phyloP scores from a whole-genome alignment of 2,329 filamentous ascomycete species.

The Arthrobotrys conoides region DNA sequence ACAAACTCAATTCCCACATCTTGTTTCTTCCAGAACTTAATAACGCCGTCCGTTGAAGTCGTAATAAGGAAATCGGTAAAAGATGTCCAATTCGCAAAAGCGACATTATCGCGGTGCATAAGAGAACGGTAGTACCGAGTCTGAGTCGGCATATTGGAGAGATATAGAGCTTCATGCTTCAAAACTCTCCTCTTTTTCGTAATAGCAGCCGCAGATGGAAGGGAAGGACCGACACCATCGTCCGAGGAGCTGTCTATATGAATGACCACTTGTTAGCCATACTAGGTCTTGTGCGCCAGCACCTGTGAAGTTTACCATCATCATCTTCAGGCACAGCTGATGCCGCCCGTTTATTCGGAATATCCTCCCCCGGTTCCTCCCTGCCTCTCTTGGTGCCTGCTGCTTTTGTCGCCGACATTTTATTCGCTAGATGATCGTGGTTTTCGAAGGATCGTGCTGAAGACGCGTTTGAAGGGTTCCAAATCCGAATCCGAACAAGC shows the following conservation, averaged over 20 bases:
- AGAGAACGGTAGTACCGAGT: constrained; percentile 91
- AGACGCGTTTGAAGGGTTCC: constrained; percentile 34
- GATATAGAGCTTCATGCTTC: constrained; percentile 87
- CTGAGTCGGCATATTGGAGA: constrained; percentile 87
- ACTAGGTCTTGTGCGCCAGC: not conserved
- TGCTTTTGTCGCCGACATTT: constrained; percentile 23
- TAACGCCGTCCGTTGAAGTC: constrained; percentile 91
- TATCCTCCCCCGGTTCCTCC: constrained; percentile 51
- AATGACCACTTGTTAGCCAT: constrained; percentile 11
- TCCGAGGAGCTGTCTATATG: constrained; percentile 78
- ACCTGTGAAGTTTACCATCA: constrained; percentile 34
- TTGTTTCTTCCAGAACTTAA: constrained; percentile 99
- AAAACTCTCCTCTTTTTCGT: constrained; percentile 91
- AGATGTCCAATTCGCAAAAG: constrained; percentile 89
- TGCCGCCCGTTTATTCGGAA: constrained; percentile 46
- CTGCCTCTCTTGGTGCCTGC: constrained; percentile 38
- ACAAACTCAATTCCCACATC: constrained; percentile 94
- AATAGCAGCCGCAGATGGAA: constrained; percentile 77
- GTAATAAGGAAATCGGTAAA: constrained; percentile 96
- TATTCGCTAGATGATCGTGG: not conserved
- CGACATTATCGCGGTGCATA: constrained; percentile 97
- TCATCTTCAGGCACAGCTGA: constrained; percentile 37
- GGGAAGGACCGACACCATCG: constrained; percentile 92
- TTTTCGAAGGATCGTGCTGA: constrained; percentile 1
- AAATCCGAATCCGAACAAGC: constrained; percentile 24